Evolutionary conservation across 2,329 filamentous ascomycete species (phyloP), one percentile per base, ranked within the genome.

Genomic region (Cryphonectria nitschkei): DNA sequence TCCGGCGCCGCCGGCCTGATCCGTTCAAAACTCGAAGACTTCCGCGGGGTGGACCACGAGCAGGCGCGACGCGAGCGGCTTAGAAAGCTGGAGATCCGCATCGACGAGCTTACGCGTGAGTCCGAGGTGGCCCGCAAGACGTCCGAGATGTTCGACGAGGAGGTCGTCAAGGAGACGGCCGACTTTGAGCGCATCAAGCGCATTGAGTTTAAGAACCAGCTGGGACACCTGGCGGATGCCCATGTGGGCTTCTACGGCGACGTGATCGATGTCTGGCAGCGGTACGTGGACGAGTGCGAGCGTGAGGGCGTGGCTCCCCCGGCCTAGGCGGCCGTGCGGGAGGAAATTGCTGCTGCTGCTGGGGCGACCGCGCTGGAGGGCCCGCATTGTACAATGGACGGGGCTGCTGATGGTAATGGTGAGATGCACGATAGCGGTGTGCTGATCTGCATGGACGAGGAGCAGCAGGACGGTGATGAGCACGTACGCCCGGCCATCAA

Each of bases 111-210:
- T 56, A 97, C 94, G 2, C 88, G 89, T 34, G 94, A 97, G 80
- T 95, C 97, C 0, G 95, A 98, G 81, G 88, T 89, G 61, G 93
- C 96, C 7, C 94, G 94, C 81, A 92, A 91, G 78, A 93, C 92
- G 19, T 94, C 91, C 66, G 94, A 98, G 81, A 91, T 94, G 79
- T 99, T 99, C 77, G 96, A 98, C 80, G 95, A 98, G 78, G 94
- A 98, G 81, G 95, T 98, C 1, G 92, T 98, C 60, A 92, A 93
- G 77, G 96, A 99, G 80, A 93, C 98, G 0, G 88, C 88, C 29
- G 95, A 98, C 79, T 99, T 99, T 82, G 96, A 99, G 83, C 89
- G 95, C 70, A 98, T 98, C 85, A 99, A 99, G 85, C 90, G 93
- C 54, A 86, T 93, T 58, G 95, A 99, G 84, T 97, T 99, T 81